These are phyloP conservation scores for Agarophyton chilense DNA, from an alignment of 23 red algal genomes.

Conservation along the genomic window DNA sequence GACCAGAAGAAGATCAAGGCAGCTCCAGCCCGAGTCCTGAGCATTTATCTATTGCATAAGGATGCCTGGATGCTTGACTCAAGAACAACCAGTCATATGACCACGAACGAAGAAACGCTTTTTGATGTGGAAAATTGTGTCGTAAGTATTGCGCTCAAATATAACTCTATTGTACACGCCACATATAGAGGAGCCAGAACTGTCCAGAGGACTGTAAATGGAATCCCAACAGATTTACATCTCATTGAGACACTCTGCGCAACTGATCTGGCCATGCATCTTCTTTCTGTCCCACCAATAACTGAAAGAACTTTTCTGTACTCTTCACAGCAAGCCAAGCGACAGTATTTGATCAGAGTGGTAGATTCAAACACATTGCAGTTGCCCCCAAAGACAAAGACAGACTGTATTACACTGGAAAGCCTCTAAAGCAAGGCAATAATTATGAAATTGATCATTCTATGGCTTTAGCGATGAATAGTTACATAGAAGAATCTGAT, in stretches of 20 bases:
- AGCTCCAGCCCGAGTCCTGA: background rate
- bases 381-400: background rate
- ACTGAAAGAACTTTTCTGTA: background rate
- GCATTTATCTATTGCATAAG: background rate
- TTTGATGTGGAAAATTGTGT: background rate
- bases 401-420: constrained; percentile 37
- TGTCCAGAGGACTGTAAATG: background rate
- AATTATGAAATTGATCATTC: background rate
- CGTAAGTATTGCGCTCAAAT: constrained; percentile 17
- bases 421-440: too few relatives aligned
- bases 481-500: background rate
- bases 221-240: background rate
- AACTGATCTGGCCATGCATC: background rate
- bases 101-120: background rate
- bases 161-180: background rate
- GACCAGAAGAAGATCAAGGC: too few relatives aligned
- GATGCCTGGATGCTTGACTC: constrained; percentile 19
- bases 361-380: background rate
- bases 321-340: background rate
- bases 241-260: too few relatives aligned
- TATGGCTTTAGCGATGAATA: background rate
- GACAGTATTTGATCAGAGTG: background rate
- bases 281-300: constrained; percentile 37
- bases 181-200: background rate
- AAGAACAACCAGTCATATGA: constrained; percentile 33